phyloP scores from a whole-genome alignment of 2,329 filamentous ascomycete species.

The Amylocarpus encephaloides region DNA sequence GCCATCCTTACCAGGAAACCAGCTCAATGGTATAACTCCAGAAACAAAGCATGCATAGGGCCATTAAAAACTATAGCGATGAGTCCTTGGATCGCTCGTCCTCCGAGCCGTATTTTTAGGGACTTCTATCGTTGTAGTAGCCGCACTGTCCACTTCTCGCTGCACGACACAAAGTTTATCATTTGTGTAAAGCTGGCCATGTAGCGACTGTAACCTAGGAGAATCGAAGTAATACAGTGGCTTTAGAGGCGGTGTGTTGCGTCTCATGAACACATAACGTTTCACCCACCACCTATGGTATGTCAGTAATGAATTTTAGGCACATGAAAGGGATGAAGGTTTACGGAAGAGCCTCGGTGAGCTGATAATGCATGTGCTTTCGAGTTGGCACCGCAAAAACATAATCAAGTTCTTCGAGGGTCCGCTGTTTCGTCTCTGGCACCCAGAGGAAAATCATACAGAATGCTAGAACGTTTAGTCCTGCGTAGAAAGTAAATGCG shows the following conservation, averaged over 20 bases:
- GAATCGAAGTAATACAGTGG: conserved; percentile 44
- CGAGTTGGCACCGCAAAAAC: conserved; percentile 37
- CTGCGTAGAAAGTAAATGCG: conserved; percentile 47
- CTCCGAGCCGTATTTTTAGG: background rate
- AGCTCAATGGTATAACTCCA: background rate
- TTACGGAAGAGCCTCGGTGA: conserved; percentile 18
- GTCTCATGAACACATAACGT: conserved; percentile 21
- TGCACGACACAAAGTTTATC: background rate
- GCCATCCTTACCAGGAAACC: background rate
- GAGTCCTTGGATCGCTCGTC: background rate
- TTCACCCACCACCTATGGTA: conserved; percentile 12
- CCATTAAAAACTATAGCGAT: background rate
- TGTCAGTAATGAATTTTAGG: background rate
- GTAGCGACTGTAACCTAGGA: conserved; percentile 14
- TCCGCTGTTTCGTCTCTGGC: conserved; percentile 48
- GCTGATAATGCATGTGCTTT: conserved; percentile 20
- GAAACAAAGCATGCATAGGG: background rate
- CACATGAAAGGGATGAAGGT: background rate
- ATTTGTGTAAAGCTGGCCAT: conserved; percentile 2
- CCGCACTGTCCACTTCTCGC: background rate
- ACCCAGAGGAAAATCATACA: conserved; percentile 47
- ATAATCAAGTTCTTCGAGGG: conserved; percentile 33
- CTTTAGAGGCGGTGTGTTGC: conserved; percentile 38
- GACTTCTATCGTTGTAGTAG: background rate
- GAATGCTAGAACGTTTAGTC: conserved; percentile 46